Conservation (phyloP, 2,329 filamentous ascomycete genomes). For the Diaporthe batatas region DNA sequence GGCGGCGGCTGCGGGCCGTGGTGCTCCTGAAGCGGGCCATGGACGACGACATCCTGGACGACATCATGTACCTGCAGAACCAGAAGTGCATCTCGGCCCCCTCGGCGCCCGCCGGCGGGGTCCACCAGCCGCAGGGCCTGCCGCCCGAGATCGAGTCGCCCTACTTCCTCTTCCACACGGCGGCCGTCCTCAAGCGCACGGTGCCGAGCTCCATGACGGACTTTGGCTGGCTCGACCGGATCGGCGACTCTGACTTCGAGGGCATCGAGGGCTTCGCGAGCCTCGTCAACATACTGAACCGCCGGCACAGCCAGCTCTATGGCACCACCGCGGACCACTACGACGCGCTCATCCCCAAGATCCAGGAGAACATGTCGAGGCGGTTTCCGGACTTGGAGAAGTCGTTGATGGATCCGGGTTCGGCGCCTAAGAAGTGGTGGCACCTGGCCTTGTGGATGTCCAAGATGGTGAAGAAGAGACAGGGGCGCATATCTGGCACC, state of each 20-base stretch:
- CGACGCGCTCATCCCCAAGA: conserved; percentile 36
- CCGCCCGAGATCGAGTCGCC: conserved; percentile 34
- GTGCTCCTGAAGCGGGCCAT: conserved; percentile 37
- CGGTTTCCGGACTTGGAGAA: conserved; percentile 38
- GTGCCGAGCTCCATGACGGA: conserved; percentile 34
- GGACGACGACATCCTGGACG: conserved; percentile 41
- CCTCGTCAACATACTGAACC: conserved; percentile 38
- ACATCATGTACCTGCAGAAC: conserved; percentile 33
- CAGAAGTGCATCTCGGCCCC: conserved; percentile 6
- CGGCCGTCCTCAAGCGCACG: conserved; percentile 23
- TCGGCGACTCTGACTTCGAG: conserved; percentile 36
- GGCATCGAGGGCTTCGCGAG: conserved; percentile 40
- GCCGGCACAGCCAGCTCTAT: conserved; percentile 34
- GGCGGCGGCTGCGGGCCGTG: conserved; percentile 33
- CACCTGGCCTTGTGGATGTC: conserved; percentile 40
- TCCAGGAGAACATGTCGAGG: conserved; percentile 37
- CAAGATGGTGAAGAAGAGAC: conserved; percentile 36
- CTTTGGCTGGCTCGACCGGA: conserved; percentile 37
- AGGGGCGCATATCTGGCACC: conserved; percentile 2
- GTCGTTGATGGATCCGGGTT: conserved; percentile 17
- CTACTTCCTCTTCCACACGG: conserved; percentile 37
- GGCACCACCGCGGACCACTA: conserved; percentile 38
- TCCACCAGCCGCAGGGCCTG: background rate
- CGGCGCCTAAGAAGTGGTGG: conserved; percentile 36
- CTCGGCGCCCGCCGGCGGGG: background rate